Conservation (phyloP, 257 asterid species). For the Plectranthus barbatus region DNA sequence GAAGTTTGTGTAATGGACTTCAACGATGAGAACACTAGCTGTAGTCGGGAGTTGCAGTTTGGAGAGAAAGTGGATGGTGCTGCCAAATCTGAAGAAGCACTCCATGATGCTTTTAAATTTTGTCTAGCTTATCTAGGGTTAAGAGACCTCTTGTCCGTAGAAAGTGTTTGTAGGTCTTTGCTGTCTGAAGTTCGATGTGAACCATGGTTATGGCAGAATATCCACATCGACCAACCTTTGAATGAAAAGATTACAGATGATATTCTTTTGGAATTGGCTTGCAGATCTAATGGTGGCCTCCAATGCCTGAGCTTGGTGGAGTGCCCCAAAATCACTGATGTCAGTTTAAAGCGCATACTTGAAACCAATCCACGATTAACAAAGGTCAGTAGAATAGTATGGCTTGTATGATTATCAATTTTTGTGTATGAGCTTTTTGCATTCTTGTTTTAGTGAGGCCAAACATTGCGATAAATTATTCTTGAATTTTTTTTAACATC, state of each 20-base stretch:
- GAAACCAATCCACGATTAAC: constrained; percentile 56
- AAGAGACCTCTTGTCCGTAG: constrained; percentile 65
- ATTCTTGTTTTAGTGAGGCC: no score
- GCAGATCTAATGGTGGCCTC: constrained; percentile 60
- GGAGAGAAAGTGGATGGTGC: constrained; percentile 27
- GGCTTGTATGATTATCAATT: not conserved
- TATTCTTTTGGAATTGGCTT: constrained; percentile 39
- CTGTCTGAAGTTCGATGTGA: constrained; percentile 40
- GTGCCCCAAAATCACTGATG: constrained; percentile 63
- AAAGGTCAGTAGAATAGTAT: constrained; percentile 45
- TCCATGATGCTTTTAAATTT: constrained; percentile 45
- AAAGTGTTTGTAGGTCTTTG: constrained; percentile 60
- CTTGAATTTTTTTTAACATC: not conserved
- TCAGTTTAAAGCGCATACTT: constrained; percentile 55
- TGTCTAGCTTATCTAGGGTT: constrained; percentile 44
- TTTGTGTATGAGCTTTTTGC: no score
- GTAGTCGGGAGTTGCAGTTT: constrained; percentile 12
- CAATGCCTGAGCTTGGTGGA: constrained; percentile 59
- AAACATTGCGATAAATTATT: no score
- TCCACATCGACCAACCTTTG: constrained; percentile 63
- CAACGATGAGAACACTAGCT: constrained; percentile 20
- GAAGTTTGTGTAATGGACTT: constrained; percentile 20
- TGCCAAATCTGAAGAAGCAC: constrained; percentile 31
- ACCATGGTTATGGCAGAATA: constrained; percentile 56
- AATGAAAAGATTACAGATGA: constrained; percentile 67